Conservation (phyloP, 306 rosid genomes). For the Cucurbita pepo region DNA sequence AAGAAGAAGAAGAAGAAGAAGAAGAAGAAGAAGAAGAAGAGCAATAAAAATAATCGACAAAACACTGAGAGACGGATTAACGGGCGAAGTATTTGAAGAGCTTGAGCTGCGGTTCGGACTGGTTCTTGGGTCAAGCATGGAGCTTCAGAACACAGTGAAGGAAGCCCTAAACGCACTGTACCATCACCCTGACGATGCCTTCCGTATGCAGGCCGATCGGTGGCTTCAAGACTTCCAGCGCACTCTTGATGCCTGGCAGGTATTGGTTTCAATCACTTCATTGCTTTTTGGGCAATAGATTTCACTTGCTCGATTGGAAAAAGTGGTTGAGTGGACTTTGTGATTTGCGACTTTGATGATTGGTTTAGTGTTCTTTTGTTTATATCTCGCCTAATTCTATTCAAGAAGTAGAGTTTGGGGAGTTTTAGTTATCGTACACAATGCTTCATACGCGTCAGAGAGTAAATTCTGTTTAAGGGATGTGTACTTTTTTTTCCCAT, state of each 20-base stretch:
- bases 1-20: not conserved
- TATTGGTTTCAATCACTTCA: slow-evolving; percentile 14
- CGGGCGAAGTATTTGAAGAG: slow-evolving; percentile 13
- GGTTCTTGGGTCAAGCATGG: slow-evolving; percentile 40
- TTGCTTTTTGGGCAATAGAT: not conserved
- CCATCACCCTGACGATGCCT: slow-evolving; percentile 86
- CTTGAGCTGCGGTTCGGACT: slow-evolving; percentile 7
- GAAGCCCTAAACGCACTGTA: slow-evolving; percentile 98
- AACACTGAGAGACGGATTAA: slow-evolving; percentile 1
- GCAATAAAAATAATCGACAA: not conserved
- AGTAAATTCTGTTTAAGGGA: not conserved
- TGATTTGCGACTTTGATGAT: slow-evolving; percentile 1
- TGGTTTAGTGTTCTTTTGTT: not conserved
- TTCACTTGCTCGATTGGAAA: not conserved
- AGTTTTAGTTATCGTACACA: not conserved
- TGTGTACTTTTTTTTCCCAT: too few species aligned
- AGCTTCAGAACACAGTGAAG: slow-evolving; percentile 83
- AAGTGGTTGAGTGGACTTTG: not conserved
- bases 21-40: not conserved
- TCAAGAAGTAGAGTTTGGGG: not conserved
- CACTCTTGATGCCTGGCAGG: slow-evolving; percentile 99
- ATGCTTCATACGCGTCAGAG: not conserved
- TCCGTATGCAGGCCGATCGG: slow-evolving; percentile 95
- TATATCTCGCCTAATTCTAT: not conserved
- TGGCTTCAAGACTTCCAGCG: slow-evolving; percentile 92